These are phyloP conservation scores for Tritrichomonas musculus DNA, from an alignment of 208 protist genomes.

Conservation along the genomic window DNA sequence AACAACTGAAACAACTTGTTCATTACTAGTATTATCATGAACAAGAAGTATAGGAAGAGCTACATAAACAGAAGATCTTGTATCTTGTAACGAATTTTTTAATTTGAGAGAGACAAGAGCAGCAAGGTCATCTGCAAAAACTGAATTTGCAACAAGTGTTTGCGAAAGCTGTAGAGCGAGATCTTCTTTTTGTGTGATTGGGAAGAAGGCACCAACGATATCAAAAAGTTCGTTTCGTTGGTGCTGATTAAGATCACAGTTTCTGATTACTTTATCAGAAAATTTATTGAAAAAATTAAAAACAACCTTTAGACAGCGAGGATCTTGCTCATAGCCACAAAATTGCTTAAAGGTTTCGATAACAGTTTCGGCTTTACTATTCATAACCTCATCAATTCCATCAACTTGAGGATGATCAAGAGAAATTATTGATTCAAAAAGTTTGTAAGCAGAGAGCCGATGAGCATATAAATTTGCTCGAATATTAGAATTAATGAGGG, in stretches of 20 bases:
- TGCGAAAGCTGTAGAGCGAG: background rate
- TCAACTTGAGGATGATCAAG: background rate
- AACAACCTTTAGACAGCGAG: background rate
- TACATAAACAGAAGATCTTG: background rate
- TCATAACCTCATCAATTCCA: no score
- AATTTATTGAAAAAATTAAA: background rate
- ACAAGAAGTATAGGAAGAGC: background rate
- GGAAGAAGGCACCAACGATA: background rate
- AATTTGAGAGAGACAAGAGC: background rate
- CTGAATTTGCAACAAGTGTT: background rate
- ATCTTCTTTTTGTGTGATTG: background rate
- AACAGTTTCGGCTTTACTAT: background rate
- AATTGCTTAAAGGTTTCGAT: background rate
- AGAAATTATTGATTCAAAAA: background rate
- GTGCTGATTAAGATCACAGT: background rate
- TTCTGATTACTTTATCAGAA: background rate
- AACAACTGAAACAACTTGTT: background rate
- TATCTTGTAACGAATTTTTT: background rate
- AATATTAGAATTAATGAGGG: background rate
- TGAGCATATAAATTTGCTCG: background rate
- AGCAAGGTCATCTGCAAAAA: background rate
- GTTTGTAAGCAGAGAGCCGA: background rate
- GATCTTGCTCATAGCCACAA: conserved; percentile 28
- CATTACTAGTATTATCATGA: background rate
- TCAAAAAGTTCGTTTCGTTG: background rate